These are phyloP conservation scores for Letharia lupina DNA, from an alignment of 495 filamentous ascomycete species.

Conservation along the genomic window DNA sequence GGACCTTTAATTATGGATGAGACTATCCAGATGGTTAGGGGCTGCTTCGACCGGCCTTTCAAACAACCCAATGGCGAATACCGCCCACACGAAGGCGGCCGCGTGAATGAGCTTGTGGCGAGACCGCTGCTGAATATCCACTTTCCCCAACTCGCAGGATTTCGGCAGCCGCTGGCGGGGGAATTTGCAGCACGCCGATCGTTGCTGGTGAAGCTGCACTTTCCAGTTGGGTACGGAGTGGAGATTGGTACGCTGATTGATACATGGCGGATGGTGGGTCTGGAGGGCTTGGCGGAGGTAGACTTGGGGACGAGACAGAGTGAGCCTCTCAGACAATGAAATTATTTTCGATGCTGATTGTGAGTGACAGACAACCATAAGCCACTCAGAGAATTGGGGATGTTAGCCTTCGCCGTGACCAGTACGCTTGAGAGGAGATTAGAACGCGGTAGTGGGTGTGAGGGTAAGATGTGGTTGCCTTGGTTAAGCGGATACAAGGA, in stretches of 20 bases:
- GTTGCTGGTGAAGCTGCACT: constrained; percentile 5
- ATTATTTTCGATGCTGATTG: not conserved
- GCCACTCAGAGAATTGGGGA: constrained; percentile 7
- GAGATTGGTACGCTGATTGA: constrained; percentile 10
- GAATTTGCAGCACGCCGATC: constrained; percentile 9
- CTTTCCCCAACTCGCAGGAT: constrained; percentile 6
- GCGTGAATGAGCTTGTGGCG: constrained; percentile 5
- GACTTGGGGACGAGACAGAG: constrained; percentile 11
- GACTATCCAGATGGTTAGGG: constrained; percentile 8
- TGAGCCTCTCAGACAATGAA: not conserved
- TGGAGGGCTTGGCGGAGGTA: constrained; percentile 7
- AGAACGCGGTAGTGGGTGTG: not conserved
- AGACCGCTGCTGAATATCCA: constrained; percentile 10
- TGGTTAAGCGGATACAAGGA: not conserved
- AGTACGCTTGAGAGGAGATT: constrained; percentile 2
- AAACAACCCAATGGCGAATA: constrained; percentile 8
- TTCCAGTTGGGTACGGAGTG: constrained; percentile 8
- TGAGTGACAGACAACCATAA: constrained; percentile 2
- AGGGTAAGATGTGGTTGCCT: not conserved
- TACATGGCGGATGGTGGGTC: constrained; percentile 6
- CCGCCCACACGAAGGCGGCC: constrained; percentile 7
- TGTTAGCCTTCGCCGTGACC: not conserved
- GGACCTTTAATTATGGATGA: constrained; percentile 9
- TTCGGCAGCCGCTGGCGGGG: constrained; percentile 8
- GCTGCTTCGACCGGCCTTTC: constrained; percentile 8